Evolutionary conservation across 495 filamentous ascomycete species (phyloP).

Genomic region (Xanthoparmelia taractica): DNA sequence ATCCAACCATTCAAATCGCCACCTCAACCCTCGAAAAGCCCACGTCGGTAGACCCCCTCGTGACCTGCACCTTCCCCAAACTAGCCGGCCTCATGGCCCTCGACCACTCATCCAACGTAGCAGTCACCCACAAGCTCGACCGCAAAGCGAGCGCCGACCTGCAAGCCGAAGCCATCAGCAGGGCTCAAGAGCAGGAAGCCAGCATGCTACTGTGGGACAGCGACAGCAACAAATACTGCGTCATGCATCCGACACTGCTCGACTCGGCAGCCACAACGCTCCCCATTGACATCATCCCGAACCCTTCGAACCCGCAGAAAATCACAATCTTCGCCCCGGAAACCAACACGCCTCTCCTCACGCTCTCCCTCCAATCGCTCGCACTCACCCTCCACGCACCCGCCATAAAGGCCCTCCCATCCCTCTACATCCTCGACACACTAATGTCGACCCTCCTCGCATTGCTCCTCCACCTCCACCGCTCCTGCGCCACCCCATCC

Average conservation of each 20-base stretch:
- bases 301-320: slow-evolving; percentile 17
- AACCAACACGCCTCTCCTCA: slow-evolving; percentile 18
- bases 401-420: slow-evolving; percentile 15
- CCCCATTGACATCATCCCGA: slow-evolving; percentile 22
- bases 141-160: slow-evolving; percentile 24
- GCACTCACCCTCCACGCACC: slow-evolving; percentile 16
- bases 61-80: slow-evolving; percentile 26
- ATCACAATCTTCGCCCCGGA: slow-evolving; percentile 26
- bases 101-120: slow-evolving; percentile 24
- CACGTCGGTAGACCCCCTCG: slow-evolving; percentile 18
- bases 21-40: slow-evolving; percentile 17
- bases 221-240: slow-evolving; percentile 21
- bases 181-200: slow-evolving; percentile 24
- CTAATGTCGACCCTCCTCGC: slow-evolving; percentile 23
- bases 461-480: slow-evolving; percentile 27
- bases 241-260: slow-evolving; percentile 26
- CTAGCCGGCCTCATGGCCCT: slow-evolving; percentile 26
- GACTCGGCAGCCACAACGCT: slow-evolving; percentile 20
- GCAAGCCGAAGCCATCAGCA: slow-evolving; percentile 24
- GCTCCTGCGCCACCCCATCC: slow-evolving; percentile 23
- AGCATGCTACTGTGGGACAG: slow-evolving; percentile 26
- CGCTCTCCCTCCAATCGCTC: slow-evolving; percentile 19
- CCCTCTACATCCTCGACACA: slow-evolving; percentile 26
- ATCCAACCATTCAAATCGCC: slow-evolving; percentile 22
- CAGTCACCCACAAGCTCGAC: slow-evolving; percentile 21